Percentiles rank a stretch among this genome's conserved stretches.
Evolutionary conservation across 2,329 filamentous ascomycete species (phyloP).

Genomic region (Diaporthe sp.): DNA sequence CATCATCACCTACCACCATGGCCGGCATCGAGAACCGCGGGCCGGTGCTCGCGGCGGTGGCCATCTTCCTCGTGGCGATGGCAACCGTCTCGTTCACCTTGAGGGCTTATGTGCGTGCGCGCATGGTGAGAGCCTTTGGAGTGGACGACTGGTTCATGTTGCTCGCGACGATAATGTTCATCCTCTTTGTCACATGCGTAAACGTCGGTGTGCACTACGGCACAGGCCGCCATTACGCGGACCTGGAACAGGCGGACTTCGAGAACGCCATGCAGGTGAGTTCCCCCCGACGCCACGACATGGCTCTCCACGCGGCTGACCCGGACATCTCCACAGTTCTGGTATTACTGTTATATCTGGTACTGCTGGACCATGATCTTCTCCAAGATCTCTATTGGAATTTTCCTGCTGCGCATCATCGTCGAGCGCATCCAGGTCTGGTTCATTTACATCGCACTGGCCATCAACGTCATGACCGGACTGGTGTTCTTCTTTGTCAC

Average conservation of each 20-base stretch:
- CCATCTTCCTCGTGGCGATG: constrained; percentile 47
- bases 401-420: constrained; percentile 57
- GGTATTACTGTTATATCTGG: constrained; percentile 43
- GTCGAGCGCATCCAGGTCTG: constrained; percentile 49
- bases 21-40: constrained; percentile 49
- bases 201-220: constrained; percentile 55
- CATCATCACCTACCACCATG: background rate
- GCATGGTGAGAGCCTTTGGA: constrained; percentile 55
- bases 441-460: constrained; percentile 53
- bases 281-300: background rate
- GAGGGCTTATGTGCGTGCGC: constrained; percentile 52
- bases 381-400: constrained; percentile 59
- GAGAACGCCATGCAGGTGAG: constrained; percentile 53
- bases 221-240: constrained; percentile 54
- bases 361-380: constrained; percentile 46
- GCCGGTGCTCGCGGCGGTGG: constrained; percentile 51
- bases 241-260: constrained; percentile 48
- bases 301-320: background rate
- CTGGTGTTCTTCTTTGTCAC: constrained; percentile 58
- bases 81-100: constrained; percentile 49
- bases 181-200: constrained; percentile 52
- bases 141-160: constrained; percentile 57
- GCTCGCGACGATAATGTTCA: constrained; percentile 51
- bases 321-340: constrained; percentile 39
- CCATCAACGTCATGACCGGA: constrained; percentile 53